Conservation (phyloP, 2,329 filamentous ascomycete genomes). For the Ophiostoma novo-ulmi region DNA sequence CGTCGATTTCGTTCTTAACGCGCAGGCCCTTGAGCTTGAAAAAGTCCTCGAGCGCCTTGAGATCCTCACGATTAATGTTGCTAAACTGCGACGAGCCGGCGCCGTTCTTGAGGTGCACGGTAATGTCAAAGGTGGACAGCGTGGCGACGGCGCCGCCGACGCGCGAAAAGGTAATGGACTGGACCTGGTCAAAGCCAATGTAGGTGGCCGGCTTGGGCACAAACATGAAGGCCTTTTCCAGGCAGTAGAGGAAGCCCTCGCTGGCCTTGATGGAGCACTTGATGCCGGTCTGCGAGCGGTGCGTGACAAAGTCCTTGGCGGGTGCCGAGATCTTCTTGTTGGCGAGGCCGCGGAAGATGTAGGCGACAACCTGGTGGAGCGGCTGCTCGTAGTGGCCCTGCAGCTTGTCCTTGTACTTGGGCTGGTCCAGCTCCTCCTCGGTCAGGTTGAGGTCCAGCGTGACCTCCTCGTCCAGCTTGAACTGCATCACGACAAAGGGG, state of each 20-base stretch:
- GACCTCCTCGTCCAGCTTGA: conserved; percentile 96
- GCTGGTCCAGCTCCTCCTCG: conserved; percentile 72
- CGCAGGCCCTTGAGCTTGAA: conserved; percentile 94
- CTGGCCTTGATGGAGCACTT: conserved; percentile 99
- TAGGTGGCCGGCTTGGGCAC: conserved; percentile 97
- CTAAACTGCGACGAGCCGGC: conserved; percentile 89
- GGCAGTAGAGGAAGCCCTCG: conserved; percentile 92
- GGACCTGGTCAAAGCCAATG: conserved; percentile 88
- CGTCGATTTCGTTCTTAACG: conserved; percentile 97
- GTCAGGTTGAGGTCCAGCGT: conserved; percentile 95
- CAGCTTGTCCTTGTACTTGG: conserved; percentile 81
- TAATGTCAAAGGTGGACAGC: conserved; percentile 94
- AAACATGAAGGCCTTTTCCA: conserved; percentile 98
- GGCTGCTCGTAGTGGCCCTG: conserved; percentile 88
- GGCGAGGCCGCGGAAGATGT: conserved; percentile 89
- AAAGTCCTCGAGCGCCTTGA: conserved; percentile 92
- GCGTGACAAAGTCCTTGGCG: conserved; percentile 89
- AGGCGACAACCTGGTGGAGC: conserved; percentile 86
- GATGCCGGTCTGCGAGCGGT: conserved; percentile 89
- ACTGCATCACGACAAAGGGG: conserved; percentile 98
- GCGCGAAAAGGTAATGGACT: conserved; percentile 89
- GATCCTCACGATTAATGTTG: conserved; percentile 98
- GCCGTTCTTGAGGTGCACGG: conserved; percentile 83
- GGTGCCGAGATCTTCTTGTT: conserved; percentile 94
- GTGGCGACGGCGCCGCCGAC: conserved; percentile 91